A percentile compares a stretch with the other conserved stretches of the same genome.
These are phyloP conservation scores for Boletus barrowsii DNA, from an alignment of 768 basidiomycete species.

Conservation along the genomic window DNA sequence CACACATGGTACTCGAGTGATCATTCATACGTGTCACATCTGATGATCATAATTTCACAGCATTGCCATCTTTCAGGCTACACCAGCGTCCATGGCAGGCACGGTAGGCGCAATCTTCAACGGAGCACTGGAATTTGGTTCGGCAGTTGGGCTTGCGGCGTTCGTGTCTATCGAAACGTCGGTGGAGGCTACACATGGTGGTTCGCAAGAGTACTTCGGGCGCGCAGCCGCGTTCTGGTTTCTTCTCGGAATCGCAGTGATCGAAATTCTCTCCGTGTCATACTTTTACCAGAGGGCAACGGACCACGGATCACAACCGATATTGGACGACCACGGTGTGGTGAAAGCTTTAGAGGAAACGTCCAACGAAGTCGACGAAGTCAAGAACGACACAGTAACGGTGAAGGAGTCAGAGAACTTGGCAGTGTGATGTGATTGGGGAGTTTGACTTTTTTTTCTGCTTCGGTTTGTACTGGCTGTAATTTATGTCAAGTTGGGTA, in stretches of 20 bases:
- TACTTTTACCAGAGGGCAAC: slow-evolving; percentile 34
- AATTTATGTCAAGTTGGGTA: too few species aligned
- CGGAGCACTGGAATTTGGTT: slow-evolving; percentile 49
- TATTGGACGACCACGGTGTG: background rate
- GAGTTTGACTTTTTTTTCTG: too few species aligned
- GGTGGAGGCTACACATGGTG: slow-evolving; percentile 35
- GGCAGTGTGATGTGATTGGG: too few species aligned
- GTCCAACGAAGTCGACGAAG: too few species aligned
- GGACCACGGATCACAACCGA: slow-evolving; percentile 3
- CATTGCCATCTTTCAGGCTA: slow-evolving; percentile 49
- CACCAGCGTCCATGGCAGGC: slow-evolving; percentile 47
- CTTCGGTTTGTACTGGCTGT: too few species aligned
- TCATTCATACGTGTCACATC: background rate
- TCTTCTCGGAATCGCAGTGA: slow-evolving; percentile 35
- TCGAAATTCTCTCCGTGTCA: slow-evolving; percentile 32
- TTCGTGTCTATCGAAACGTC: slow-evolving; percentile 48
- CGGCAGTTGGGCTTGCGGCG: slow-evolving; percentile 49
- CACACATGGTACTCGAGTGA: background rate
- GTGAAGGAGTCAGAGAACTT: too few species aligned
- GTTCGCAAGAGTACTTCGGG: slow-evolving; percentile 34
- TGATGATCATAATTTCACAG: slow-evolving; percentile 24
- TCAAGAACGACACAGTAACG: too few species aligned
- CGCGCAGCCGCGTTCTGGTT: slow-evolving; percentile 47
- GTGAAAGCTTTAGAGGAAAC: too few species aligned
- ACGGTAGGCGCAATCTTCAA: slow-evolving; percentile 59